Percentiles rank a stretch among this genome's conserved stretches.
phyloP scores from a whole-genome alignment of 345 rosid genomes.

The Eucalyptus regnans region DNA sequence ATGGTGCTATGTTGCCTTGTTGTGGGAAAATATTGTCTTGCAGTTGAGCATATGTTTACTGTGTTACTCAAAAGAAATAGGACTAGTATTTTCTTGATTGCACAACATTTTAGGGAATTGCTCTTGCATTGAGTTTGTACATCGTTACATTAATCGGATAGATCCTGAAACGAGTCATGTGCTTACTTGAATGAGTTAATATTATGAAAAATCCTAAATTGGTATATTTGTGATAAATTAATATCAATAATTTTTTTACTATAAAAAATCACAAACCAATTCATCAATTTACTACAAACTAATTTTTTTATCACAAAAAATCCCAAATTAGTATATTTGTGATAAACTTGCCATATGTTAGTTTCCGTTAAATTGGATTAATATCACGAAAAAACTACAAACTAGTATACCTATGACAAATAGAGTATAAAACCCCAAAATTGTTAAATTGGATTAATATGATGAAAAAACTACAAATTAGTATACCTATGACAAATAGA shows the following conservation, averaged over 20 bases:
- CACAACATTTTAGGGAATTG: neutral
- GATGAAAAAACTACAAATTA: rapidly evolving
- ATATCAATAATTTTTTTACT: too few species aligned
- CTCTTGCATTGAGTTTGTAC: neutral
- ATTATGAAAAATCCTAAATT: too few species aligned
- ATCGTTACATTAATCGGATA: too few species aligned
- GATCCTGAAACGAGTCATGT: too few species aligned
- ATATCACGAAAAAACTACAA: rapidly evolving
- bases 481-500: too few species aligned
- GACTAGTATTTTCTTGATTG: neutral
- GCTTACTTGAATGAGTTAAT: too few species aligned
- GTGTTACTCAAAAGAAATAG: neutral
- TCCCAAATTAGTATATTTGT: rapidly evolving
- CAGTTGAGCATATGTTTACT: neutral
- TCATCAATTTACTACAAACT: too few species aligned
- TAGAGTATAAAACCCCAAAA: too few species aligned
- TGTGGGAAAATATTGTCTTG: neutral
- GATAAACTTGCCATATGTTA: rapidly evolving
- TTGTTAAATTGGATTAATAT: too few species aligned
- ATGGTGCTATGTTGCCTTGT: neutral
- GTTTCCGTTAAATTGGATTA: rapidly evolving
- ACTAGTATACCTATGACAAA: too few species aligned
- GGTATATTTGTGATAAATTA: too few species aligned
- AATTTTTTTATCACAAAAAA: too few species aligned
- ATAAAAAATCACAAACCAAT: rapidly evolving